Conservation (phyloP, 2,329 filamentous ascomycete species). For the Aureobasidium lini region DNA sequence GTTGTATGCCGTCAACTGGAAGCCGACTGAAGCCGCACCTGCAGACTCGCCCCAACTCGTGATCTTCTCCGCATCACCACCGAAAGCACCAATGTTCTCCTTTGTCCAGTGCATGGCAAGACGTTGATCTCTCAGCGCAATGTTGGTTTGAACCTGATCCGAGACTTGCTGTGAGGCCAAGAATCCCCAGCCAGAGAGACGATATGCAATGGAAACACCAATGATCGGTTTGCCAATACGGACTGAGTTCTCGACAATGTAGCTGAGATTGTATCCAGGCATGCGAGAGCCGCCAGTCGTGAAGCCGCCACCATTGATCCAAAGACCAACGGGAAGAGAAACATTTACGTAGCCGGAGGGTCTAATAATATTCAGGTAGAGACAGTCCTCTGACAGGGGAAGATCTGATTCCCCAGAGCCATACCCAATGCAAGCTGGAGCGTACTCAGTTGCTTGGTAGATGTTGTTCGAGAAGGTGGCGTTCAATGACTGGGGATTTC, state of each 20-base stretch:
- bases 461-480: constrained; percentile 33
- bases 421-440: constrained; percentile 43
- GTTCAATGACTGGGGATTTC: constrained; percentile 43
- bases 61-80: constrained; percentile 20
- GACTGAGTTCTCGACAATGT: constrained; percentile 22
- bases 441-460: constrained; percentile 38
- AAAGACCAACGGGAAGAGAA: constrained; percentile 17
- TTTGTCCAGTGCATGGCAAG: constrained; percentile 17
- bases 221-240: constrained; percentile 25
- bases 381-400: constrained; percentile 21
- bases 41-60: constrained; percentile 22
- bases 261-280: constrained; percentile 22
- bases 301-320: constrained; percentile 22
- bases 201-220: constrained; percentile 24
- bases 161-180: constrained; percentile 15
- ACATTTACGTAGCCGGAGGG: constrained; percentile 8
- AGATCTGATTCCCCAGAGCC: constrained; percentile 24
- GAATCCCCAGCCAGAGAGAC: constrained; percentile 21
- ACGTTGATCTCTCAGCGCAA: constrained; percentile 15
- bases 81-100: constrained; percentile 23
- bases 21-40: constrained; percentile 40
- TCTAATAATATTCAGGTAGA: constrained; percentile 21
- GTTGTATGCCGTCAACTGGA: constrained; percentile 47
- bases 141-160: constrained; percentile 21
- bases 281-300: constrained; percentile 19